Percentiles rank a stretch among this genome's conserved stretches.
phyloP scores from a whole-genome alignment of 192 early-diverging fungal species.

The Mortierella claussenii region DNA sequence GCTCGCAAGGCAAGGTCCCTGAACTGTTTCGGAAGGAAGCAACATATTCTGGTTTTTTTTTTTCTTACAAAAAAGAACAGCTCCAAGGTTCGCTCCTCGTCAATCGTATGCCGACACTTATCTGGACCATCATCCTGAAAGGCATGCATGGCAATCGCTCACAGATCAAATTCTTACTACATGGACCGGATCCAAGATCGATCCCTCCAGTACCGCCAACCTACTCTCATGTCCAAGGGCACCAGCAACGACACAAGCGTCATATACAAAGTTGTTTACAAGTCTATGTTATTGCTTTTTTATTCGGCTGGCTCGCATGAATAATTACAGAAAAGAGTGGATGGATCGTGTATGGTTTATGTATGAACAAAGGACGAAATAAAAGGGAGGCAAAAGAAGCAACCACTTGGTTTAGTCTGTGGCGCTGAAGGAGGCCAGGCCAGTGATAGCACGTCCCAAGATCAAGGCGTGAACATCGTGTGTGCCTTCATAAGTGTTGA shows the following conservation, averaged over 20 bases:
- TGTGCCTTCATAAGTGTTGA: constrained; percentile 97
- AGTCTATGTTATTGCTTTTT: neutral
- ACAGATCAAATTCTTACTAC: constrained; percentile 7
- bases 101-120: constrained; percentile 9
- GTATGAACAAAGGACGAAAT: neutral
- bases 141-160: constrained; percentile 22
- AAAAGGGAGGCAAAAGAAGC: neutral
- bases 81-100: no score
- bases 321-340: neutral
- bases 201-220: constrained; percentile 9
- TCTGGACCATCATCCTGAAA: neutral
- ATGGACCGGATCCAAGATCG: constrained; percentile 7
- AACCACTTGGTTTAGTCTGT: constrained; percentile 22
- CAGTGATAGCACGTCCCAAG: constrained; percentile 94
- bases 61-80: no score
- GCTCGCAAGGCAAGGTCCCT: no score
- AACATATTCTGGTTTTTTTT: no score
- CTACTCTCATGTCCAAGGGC: constrained; percentile 11
- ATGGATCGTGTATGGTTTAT: no score
- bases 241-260: no score
- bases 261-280: no score
- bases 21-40: no score
- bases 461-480: constrained; percentile 96
- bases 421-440: constrained; percentile 76
- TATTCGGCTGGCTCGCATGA: no score